Evolutionary conservation across 2,329 filamentous ascomycete genomes (phyloP), one percentile per base, ranked within the genome.

Genomic region (Fusarium palustre): DNA sequence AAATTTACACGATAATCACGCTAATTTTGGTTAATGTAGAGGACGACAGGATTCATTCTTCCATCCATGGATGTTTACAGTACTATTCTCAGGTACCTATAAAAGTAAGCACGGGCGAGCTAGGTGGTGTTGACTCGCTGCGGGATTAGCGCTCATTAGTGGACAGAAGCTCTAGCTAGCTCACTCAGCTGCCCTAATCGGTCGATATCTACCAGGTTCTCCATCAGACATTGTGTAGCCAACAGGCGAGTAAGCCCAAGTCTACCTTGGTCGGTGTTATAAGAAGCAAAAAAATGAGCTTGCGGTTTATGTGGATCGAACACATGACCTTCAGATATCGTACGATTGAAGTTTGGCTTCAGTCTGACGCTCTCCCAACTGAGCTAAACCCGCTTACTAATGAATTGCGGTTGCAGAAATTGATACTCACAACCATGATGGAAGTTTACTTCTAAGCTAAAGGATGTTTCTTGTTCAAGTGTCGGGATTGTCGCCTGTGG

Each of bases 291-390:
- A 52, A 39, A 3, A 28, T 22, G 15, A 1, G 0, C 1, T 31
- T 65, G 62, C 62, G 60, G 60, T 60, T 65, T 65, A 28, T 65
- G 62, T 65, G 62, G 62, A 65, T 65, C 60, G 62, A 65, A 65
- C 62, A 65, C 62, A 65, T 20, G 62, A 64, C 62, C 62, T 64
- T 64, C 62, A 64, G 62, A 64, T 65, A 59, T 53, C 60, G 13
- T 5, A 28, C 47, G 46, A 65, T 39, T 53, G 62, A 65, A 65
- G 62, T 65, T 64, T 31, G 1, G 34, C 62, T 65, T 65, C 62
- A 65, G 62, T 65, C 62, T 65, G 62, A 65, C 62, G 62, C 62
- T 65, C 62, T 65, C 62, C 62, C 62, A 65, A 65, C 62, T 65
- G 62, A 65, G 62, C 62, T 65, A 65, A 65, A 65, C 62, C 62